Conservation (phyloP, 192 early-diverging fungal genomes). For the Kickxella alabastrina region DNA sequence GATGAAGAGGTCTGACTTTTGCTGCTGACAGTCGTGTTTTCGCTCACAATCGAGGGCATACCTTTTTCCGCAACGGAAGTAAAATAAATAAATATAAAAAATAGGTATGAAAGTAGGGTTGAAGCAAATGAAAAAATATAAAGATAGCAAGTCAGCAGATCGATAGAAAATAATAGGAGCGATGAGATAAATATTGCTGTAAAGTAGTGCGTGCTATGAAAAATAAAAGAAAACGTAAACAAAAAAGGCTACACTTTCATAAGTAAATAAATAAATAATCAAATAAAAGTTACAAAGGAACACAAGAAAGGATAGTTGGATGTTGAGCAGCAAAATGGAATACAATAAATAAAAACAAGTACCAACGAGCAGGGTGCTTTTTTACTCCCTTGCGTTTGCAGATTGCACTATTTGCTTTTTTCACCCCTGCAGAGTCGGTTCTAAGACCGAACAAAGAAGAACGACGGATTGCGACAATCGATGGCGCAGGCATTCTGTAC, state of each 20-base stretch:
- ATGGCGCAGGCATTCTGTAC: no score
- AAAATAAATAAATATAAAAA: not conserved
- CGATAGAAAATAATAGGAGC: not conserved
- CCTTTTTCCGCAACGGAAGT: not conserved
- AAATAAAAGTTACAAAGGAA: not conserved
- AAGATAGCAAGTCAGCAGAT: not conserved
- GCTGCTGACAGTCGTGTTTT: not conserved
- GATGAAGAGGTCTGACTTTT: not conserved
- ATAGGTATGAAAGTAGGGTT: not conserved
- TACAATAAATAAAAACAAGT: not conserved
- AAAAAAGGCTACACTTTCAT: not conserved
- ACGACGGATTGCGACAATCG: no score
- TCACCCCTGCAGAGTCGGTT: no score
- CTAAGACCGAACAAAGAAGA: no score
- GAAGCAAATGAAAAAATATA: not conserved
- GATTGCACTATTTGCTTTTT: not conserved
- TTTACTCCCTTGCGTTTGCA: not conserved
- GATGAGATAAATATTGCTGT: not conserved
- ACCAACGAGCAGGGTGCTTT: not conserved
- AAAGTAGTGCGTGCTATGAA: not conserved
- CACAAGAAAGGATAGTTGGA: not conserved
- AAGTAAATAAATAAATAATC: not conserved
- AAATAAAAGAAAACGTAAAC: not conserved
- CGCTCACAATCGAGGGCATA: slow-evolving; percentile 7
- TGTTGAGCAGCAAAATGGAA: not conserved